These are phyloP conservation scores for Dothistroma septosporum DNA, from an alignment of 2,329 filamentous ascomycete species.

Conservation along the genomic window DNA sequence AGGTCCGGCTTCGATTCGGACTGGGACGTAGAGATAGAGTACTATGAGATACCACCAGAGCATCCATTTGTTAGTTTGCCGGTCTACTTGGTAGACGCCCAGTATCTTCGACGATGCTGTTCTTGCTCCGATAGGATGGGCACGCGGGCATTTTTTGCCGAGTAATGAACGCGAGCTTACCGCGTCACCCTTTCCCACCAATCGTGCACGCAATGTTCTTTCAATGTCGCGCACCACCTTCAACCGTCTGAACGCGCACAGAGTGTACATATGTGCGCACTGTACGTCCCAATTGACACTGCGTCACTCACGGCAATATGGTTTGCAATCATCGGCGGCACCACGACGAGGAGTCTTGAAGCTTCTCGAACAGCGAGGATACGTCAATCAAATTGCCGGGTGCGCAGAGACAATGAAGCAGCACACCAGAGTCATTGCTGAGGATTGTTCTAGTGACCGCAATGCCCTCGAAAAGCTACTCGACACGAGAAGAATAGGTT, in stretches of 20 bases:
- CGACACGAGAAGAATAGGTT: slow-evolving; percentile 62
- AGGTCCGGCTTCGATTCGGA: neutral
- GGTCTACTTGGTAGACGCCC: neutral
- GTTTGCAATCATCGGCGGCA: neutral
- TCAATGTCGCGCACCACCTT: slow-evolving; percentile 6
- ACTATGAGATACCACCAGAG: neutral
- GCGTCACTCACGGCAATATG: neutral
- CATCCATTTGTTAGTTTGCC: neutral
- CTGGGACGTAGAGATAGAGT: neutral
- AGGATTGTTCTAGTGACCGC: slow-evolving; percentile 36
- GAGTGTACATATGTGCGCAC: slow-evolving; percentile 7
- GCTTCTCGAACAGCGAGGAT: slow-evolving; percentile 66
- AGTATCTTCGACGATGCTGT: neutral
- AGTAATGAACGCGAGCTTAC: neutral
- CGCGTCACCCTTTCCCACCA: neutral
- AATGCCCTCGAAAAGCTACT: slow-evolving; percentile 61
- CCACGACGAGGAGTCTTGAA: slow-evolving; percentile 44
- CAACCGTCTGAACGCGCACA: neutral
- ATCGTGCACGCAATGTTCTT: neutral
- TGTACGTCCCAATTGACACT: slow-evolving; percentile 2
- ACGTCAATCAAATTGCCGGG: slow-evolving; percentile 71
- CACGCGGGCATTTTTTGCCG: neutral
- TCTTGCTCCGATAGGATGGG: neutral
- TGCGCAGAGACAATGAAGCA: slow-evolving; percentile 40
- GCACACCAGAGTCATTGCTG: neutral